Conservation (phyloP, 176 grass and related monocot species). For the Eragrostis nindensis region DNA sequence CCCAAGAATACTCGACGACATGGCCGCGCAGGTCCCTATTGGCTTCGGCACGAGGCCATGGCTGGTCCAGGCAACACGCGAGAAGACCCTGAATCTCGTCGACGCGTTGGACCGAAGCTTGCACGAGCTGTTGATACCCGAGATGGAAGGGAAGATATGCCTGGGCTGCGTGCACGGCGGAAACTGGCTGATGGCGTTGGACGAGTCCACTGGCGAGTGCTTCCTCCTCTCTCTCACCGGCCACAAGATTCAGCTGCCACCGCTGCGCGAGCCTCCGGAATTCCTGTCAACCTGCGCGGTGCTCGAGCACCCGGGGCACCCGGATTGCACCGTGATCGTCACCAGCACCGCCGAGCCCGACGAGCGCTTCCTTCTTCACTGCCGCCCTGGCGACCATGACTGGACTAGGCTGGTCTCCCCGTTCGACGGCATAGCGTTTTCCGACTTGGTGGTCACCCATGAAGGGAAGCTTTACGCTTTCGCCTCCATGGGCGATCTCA, state of each 20-base stretch:
- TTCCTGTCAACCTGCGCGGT: background rate
- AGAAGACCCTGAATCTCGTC: background rate
- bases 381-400: background rate
- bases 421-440: rapidly evolving
- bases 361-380: background rate
- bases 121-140: background rate
- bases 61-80: background rate
- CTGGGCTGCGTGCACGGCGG: conserved; percentile 11
- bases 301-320: background rate
- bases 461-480: background rate
- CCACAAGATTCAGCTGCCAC: background rate
- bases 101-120: background rate
- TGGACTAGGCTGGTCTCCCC: background rate
- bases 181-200: background rate
- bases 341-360: background rate
- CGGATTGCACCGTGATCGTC: background rate
- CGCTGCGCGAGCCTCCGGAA: background rate
- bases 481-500: background rate
- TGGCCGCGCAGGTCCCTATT: background rate
- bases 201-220: background rate
- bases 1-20: no score
- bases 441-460: background rate
- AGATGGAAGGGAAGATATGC: background rate
- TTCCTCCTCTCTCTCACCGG: background rate
- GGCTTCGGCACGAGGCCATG: conserved; percentile 26